A percentile compares a stretch with the other conserved stretches of the same genome.
Conservation (phyloP, 2,329 filamentous ascomycete species). For the Hymenoscyphus fructigenus region DNA sequence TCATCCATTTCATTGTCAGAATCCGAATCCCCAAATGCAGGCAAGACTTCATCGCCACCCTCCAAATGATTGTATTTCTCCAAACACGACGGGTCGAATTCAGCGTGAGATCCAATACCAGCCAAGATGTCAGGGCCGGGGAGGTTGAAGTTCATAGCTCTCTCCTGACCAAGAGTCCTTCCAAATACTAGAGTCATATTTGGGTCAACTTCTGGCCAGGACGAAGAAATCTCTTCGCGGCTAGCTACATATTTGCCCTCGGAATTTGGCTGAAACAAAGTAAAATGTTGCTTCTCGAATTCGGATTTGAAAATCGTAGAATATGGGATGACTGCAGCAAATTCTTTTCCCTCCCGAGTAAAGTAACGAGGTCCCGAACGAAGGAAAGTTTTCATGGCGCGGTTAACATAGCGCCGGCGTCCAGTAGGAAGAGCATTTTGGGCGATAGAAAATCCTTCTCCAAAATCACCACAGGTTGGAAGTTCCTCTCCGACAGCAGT, state of each 20-base stretch:
- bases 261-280: conserved; percentile 28
- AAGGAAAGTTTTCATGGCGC: conserved; percentile 44
- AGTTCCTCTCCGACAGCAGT: conserved; percentile 33
- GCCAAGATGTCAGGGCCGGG: conserved; percentile 15
- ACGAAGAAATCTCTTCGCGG: conserved; percentile 28
- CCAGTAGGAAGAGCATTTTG: conserved; percentile 41
- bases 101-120: conserved; percentile 10
- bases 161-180: conserved; percentile 3
- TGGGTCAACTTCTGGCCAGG: conserved; percentile 34
- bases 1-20: conserved; percentile 54
- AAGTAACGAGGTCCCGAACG: conserved; percentile 23
- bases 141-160: conserved; percentile 19
- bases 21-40: conserved; percentile 55
- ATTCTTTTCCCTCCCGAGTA: conserved; percentile 20
- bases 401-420: conserved; percentile 45
- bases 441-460: conserved; percentile 28
- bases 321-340: conserved; percentile 33
- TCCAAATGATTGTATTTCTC: conserved; percentile 43
- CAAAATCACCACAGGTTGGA: conserved; percentile 17
- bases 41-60: conserved; percentile 45
- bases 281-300: conserved; percentile 36
- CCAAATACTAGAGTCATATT: conserved; percentile 11
- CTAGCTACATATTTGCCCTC: conserved; percentile 26
- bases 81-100: conserved; percentile 33
- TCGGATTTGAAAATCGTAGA: conserved; percentile 24